Evolutionary conservation across 2,329 filamentous ascomycete species (phyloP).

Genomic region (Xylariaceae sp.): DNA sequence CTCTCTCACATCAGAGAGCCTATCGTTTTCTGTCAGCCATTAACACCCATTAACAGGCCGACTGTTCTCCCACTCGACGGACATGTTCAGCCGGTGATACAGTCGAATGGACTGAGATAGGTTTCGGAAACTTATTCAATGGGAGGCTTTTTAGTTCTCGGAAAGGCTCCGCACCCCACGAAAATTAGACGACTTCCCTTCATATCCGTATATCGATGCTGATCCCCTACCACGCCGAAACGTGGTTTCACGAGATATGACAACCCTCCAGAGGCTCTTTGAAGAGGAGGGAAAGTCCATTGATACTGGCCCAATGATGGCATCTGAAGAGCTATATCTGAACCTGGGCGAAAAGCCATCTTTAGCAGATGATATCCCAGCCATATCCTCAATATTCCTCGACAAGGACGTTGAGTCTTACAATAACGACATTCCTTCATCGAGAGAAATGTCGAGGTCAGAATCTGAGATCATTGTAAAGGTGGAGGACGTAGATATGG

Average conservation of each 20-base stretch:
- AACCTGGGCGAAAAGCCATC: conserved; percentile 39
- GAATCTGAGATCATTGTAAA: conserved; percentile 43
- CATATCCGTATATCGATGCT: conserved; percentile 41
- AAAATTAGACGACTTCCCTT: conserved; percentile 37
- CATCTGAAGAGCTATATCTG: conserved; percentile 39
- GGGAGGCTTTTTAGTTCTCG: conserved; percentile 31
- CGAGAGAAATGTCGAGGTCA: conserved; percentile 37
- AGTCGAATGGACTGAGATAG: conserved; percentile 30
- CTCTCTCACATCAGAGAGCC: conserved; percentile 7
- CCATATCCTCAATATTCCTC: conserved; percentile 33
- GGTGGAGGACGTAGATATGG: conserved; percentile 40
- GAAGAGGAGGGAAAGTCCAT: conserved; percentile 38
- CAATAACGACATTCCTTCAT: conserved; percentile 27
- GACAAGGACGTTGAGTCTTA: conserved; percentile 33
- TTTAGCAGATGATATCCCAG: conserved; percentile 33
- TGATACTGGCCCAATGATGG: conserved; percentile 34
- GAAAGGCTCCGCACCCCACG: conserved; percentile 36
- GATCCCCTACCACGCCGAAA: conserved; percentile 30
- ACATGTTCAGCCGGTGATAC: conserved; percentile 32
- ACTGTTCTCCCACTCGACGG: conserved; percentile 21
- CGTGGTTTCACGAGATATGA: conserved; percentile 41
- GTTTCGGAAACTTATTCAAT: conserved; percentile 36
- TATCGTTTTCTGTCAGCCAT: conserved; percentile 16
- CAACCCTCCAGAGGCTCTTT: conserved; percentile 36
- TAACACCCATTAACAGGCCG: conserved; percentile 32